Evolutionary conservation across 257 asterid species (phyloP).

Genomic region (Solanum ossicruentum): DNA sequence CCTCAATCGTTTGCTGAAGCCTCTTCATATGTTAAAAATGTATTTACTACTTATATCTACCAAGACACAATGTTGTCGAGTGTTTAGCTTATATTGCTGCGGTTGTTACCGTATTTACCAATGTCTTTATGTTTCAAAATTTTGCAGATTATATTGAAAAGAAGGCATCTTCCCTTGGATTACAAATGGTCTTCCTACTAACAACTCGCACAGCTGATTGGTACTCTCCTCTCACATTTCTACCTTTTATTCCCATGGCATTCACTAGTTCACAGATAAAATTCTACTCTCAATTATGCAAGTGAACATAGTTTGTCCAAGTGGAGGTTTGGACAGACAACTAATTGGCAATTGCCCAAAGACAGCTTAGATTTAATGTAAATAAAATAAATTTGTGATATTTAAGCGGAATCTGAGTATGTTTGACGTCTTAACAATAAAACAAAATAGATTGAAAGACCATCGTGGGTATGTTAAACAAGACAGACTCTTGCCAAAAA

Average conservation of each 20-base stretch:
- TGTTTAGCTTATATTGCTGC: not conserved
- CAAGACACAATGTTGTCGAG: not conserved
- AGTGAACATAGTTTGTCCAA: not conserved
- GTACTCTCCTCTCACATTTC: slow-evolving; percentile 21
- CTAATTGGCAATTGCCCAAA: not conserved
- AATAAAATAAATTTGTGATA: not conserved
- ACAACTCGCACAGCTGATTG: slow-evolving; percentile 98
- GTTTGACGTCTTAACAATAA: not conserved
- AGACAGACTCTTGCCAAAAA: not conserved
- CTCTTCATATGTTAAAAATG: not conserved
- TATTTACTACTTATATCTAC: not conserved
- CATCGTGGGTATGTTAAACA: not conserved
- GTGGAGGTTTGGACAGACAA: not conserved
- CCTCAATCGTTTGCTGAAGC: too few relatives aligned
- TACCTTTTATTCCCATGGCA: not conserved
- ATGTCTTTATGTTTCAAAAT: not conserved
- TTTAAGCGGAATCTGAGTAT: not conserved
- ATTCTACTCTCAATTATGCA: not conserved
- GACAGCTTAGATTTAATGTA: not conserved
- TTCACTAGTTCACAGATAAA: not conserved
- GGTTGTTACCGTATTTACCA: not conserved
- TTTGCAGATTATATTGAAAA: slow-evolving; percentile 82
- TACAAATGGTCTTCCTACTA: slow-evolving; percentile 66
- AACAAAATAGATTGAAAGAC: not conserved
- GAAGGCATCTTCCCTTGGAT: slow-evolving; percentile 77